phyloP scores from a whole-genome alignment of 768 basidiomycete species.

The Kwoniella newhampshirensis region DNA sequence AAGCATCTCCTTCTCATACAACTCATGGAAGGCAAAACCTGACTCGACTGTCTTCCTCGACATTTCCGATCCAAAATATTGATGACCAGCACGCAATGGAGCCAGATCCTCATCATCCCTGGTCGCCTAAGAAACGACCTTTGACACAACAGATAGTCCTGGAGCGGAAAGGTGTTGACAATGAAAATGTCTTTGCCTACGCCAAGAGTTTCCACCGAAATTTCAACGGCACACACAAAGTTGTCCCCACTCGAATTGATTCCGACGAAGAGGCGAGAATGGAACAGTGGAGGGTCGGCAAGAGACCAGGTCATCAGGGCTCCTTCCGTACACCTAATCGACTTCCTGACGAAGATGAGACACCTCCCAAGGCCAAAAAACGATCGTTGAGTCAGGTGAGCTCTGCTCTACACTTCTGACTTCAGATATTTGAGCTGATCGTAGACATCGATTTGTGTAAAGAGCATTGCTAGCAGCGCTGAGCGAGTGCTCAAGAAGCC shows the following conservation, averaged over 20 bases:
- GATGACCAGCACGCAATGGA: background rate
- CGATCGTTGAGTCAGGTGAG: constrained; percentile 26
- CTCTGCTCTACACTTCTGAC: too few relatives aligned
- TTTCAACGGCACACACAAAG: too few relatives aligned
- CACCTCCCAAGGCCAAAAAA: constrained; percentile 10
- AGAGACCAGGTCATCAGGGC: constrained; percentile 40
- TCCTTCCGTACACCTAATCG: constrained; percentile 15
- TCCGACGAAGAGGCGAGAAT: constrained; percentile 8
- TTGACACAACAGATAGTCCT: background rate
- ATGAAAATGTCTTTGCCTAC: too few relatives aligned
- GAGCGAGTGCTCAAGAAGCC: constrained; percentile 42
- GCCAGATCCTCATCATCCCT: background rate
- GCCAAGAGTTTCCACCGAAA: too few relatives aligned
- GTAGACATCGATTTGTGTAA: too few relatives aligned
- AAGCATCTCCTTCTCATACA: too few relatives aligned
- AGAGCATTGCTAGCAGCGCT: constrained; percentile 30
- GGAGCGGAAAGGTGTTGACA: constrained; percentile 20
- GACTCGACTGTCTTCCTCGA: background rate
- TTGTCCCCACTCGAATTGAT: too few relatives aligned
- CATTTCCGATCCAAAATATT: background rate
- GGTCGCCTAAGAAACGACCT: background rate
- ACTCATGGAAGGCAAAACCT: too few relatives aligned
- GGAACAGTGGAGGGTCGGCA: constrained; percentile 41
- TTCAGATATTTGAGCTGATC: background rate
- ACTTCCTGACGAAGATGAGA: background rate